Percentiles rank a stretch among this genome's conserved stretches.
These are phyloP conservation scores for Maudiozyma serrabonitensis DNA, from an alignment of 805 yeast genomes.

Conservation along the genomic window DNA sequence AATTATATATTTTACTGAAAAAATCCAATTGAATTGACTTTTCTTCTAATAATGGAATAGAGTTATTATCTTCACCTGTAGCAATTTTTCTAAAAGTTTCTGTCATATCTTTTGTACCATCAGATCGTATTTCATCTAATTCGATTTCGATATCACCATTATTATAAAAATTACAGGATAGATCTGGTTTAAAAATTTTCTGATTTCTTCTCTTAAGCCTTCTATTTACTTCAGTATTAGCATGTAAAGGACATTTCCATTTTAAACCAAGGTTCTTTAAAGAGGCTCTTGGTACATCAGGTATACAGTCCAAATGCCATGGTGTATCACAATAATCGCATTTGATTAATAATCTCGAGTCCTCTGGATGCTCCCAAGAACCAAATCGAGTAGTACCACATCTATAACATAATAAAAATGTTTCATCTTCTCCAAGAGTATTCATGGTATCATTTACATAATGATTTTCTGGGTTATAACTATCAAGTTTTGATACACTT, in stretches of 20 bases:
- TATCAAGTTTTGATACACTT: constrained; percentile 24
- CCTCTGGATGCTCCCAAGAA: constrained; percentile 31
- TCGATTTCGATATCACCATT: constrained; percentile 52
- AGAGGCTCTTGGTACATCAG: constrained; percentile 58
- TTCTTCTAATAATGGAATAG: constrained; percentile 19
- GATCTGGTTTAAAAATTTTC: constrained; percentile 43
- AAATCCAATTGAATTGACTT: constrained; percentile 22
- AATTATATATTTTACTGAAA: constrained; percentile 19
- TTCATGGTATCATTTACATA: constrained; percentile 1
- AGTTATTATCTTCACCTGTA: constrained; percentile 6
- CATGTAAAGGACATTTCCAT: constrained; percentile 91
- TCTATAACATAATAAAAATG: constrained; percentile 58
- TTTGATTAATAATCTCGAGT: constrained; percentile 46
- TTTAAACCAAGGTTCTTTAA: constrained; percentile 65
- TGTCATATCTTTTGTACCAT: constrained; percentile 16
- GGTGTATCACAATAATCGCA: constrained; percentile 78
- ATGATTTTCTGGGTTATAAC: constrained; percentile 48
- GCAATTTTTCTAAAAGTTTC: constrained; percentile 9
- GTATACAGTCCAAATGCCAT: constrained; percentile 85
- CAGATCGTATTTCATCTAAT: constrained; percentile 33
- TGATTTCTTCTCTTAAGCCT: constrained; percentile 39
- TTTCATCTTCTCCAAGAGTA: constrained; percentile 36
- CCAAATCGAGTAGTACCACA: constrained; percentile 65
- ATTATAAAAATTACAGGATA: constrained; percentile 41
- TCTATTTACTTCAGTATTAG: constrained; percentile 23